Conservation (phyloP, 106 monocot species). For the Dendrobium catenatum region DNA sequence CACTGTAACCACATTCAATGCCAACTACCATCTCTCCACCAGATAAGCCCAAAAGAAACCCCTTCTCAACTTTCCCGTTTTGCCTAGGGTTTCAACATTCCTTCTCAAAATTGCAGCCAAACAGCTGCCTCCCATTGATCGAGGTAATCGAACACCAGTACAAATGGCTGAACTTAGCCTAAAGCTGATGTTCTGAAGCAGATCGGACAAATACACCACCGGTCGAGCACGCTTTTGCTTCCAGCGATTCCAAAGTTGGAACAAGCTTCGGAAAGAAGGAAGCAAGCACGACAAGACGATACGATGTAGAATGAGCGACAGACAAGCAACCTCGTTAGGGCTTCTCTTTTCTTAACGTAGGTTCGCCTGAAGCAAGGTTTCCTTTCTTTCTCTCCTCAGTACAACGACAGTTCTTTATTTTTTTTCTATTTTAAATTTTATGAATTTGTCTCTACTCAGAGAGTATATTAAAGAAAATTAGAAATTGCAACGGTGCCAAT, state of each 20-base stretch:
- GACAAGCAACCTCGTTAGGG: constrained; percentile 11
- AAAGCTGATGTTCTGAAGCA: background rate
- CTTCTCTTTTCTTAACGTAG: constrained; percentile 2
- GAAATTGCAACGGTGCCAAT: background rate
- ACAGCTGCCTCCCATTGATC: background rate
- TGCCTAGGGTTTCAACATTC: background rate
- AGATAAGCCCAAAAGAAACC: background rate
- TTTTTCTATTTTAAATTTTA: background rate
- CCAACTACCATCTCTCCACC: background rate
- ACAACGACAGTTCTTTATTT: background rate
- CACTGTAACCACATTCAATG: background rate
- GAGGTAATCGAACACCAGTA: background rate
- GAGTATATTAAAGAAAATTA: background rate
- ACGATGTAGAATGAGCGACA: background rate
- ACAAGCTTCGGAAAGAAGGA: background rate
- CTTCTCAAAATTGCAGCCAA: constrained; percentile 4
- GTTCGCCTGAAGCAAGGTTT: constrained; percentile 8
- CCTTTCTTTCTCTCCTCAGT: background rate
- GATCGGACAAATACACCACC: background rate
- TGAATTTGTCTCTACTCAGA: background rate
- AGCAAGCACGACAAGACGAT: background rate
- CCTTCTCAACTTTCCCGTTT: constrained; percentile 9
- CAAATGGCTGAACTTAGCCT: background rate
- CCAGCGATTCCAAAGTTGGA: background rate
- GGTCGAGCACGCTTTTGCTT: background rate